Evolutionary conservation across 257 asterid genomes (phyloP), one percentile per base, ranked within the genome.

Genomic region (Cordia subcordata): DNA sequence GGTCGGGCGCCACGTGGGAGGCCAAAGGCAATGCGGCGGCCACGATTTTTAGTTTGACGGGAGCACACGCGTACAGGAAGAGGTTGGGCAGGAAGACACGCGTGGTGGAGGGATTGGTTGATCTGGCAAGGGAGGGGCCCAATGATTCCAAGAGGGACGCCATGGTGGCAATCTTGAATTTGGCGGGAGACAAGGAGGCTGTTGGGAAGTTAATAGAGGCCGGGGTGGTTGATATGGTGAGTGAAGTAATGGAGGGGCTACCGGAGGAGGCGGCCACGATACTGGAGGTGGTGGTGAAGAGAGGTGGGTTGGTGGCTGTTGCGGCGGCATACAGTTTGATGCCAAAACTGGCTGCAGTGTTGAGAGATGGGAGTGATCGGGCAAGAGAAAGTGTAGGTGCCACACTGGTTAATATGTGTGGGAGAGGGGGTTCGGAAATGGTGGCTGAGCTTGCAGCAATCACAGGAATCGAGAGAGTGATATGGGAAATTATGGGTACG

Each of bases 1-100:
- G 86, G 20, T 80, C 92, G 0, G 96, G 96, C 8, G 86, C 91
- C 62, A 80, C 94, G 4, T 87, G 95, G 96, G 98, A 90, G 71
- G 90, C 96, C 11, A 90, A 87, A 60, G 98, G 91, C 42, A 90
- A 87, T 15, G 96, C 98, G 13, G 98, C 96, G 14, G 98, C 98
- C 18, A 82, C 96, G 12, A 67, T 90, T 1, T 84, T 86, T 20
- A 86, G 94, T 79, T 60, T 90, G 77, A 81, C 92, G 4, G 74
- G 86, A 0, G 76, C 83, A 11, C 86, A 74, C 20, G 87, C 82
- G 0, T 72, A 78, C 60, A 68, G 90, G 40, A 85, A 85, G 75
- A 79, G 49, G 64, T 64, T 86, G 5, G 94, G 88, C 0, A 69
- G 75, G 64, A 79, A 76, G 73, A 78, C 84, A 17, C 85, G 85